These are phyloP conservation scores for Alternaria sp. DNA, from an alignment of 2,329 filamentous ascomycete genomes.

Conservation along the genomic window DNA sequence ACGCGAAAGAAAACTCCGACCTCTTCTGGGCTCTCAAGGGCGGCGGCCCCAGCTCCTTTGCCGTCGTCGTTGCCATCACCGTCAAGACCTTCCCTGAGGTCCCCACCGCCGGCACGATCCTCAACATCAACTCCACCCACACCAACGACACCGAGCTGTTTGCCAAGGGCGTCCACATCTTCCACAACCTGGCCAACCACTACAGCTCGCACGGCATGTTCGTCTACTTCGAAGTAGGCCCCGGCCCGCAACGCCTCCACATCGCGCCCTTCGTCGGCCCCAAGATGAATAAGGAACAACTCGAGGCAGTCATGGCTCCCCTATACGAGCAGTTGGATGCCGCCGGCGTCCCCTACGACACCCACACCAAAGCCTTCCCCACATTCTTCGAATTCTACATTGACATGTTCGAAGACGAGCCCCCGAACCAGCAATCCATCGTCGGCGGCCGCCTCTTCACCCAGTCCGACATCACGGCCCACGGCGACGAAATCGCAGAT, in stretches of 20 bases:
- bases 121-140: constrained; percentile 46
- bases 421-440: constrained; percentile 35
- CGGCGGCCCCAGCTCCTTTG: constrained; percentile 42
- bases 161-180: constrained; percentile 37
- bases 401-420: constrained; percentile 46
- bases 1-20: constrained; percentile 43
- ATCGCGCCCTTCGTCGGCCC: constrained; percentile 44
- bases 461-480: constrained; percentile 32
- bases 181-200: constrained; percentile 44
- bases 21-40: constrained; percentile 48
- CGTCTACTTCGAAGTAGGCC: constrained; percentile 42
- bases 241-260: constrained; percentile 35
- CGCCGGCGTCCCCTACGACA: constrained; percentile 39
- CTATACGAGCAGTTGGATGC: constrained; percentile 38
- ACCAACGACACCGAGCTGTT: constrained; percentile 41
- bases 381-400: constrained; percentile 47
- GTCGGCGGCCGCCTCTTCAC: constrained; percentile 45
- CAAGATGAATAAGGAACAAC: constrained; percentile 36
- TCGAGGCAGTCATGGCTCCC: constrained; percentile 36
- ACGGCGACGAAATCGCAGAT: constrained; percentile 33
- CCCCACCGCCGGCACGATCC: constrained; percentile 38
- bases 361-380: constrained; percentile 37
- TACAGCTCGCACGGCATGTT: constrained; percentile 43
- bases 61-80: constrained; percentile 39
- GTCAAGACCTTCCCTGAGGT: constrained; percentile 45